Evolutionary conservation across 176 grass and related monocot species (phyloP), one percentile per base, ranked within the genome.

Genomic region (Chrysopogon serrulatus): DNA sequence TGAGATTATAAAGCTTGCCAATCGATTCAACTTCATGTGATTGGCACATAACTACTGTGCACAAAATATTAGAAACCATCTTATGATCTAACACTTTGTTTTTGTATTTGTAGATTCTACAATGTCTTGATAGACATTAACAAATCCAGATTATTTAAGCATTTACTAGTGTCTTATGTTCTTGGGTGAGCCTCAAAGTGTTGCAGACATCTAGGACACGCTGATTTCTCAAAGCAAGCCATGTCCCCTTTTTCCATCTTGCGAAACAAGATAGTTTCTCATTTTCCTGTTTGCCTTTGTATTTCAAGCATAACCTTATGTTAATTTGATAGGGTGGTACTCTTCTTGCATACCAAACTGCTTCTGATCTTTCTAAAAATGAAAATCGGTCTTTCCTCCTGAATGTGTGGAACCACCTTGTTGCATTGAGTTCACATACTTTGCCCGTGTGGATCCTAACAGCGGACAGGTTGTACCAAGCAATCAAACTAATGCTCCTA

Each of bases 81-180:
- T 30, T n/a, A 6, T 79, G 41, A 71, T 53, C 40, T 13, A 40
- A 27, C 34, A 64, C 51, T 66, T 61, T 33, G 30, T 49, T 83
- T 74, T 18, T 84, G 36, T 62, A 34, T n/a, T 79, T 74, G 17
- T 84, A 98, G 95, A 89, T 98, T 85, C 85, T 98, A 61, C 82
- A 34, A 1, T 78, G 88, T 67, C 92, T 98, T 47, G 91, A 82
- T 74, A 93, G 82, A 77, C 78, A 31, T 80, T 85, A 48, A 82
- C 87, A 66, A 64, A 92, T 77, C 95, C 90, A 18, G 92, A 98
- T 86, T 95, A 81, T 76, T 31, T 91, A 73, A 98, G 92, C 83
- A 92, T 92, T 41, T 96, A 88, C 80, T 90, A 93, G 43, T 96
- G 94, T 75, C 83, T 91, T 23, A 92, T 96, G 94, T 92, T 96